Base-by-base conservation (phyloP, 2,329 filamentous ascomycete genomes). In the Colletotrichum horii region DNA sequence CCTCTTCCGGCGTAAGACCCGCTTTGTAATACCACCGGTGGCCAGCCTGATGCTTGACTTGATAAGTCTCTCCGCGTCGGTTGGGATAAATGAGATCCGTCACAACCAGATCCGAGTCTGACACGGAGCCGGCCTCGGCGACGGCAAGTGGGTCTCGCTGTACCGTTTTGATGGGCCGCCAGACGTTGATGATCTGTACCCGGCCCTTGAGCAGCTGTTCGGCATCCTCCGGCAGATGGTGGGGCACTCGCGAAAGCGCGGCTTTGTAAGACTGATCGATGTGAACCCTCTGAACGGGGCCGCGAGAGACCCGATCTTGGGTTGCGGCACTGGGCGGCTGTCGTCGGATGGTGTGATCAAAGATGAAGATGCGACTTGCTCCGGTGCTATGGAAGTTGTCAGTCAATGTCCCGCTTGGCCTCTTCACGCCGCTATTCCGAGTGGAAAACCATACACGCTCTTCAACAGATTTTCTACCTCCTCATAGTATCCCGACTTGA, bases 401-500 rank as follows among this genome's bases (percentile, higher is more conserved):
- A 52, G 43, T 12, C 28, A 24, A n/a, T 11, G 34, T 38, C 19
- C 52, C 19, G 7, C n/a, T n/a, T 19, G 28, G 15, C 28, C 22
- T n/a, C 9, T 19, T 3, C 14, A 24, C 16, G 34, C 15, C 8
- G 16, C n/a, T 36, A 70, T 70, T 56, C 77, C 36, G 15, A 8
- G n/a, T 26, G n/a, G 55, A 14, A 14, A 28, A 12, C 79, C 85
- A 77, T 81, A 80, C 93, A 82, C 88, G 5, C 91, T 89, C 72
- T 93, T 93, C 0, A 96, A 82, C 24, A 95, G 82, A 65, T 91
- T 84, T 81, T 95, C 92, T 4, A 94, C 91, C 81, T 96, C 94
- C 0, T 93, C 89, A 83, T 96, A 96, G 84, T 96, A 96, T 8
- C 89, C 86, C 6, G 85, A 80, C 80, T 91, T 89, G 82, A 96